Evolutionary conservation across 75 land plant genomes (phyloP).

Genomic region (Selaginella tamariscina): DNA sequence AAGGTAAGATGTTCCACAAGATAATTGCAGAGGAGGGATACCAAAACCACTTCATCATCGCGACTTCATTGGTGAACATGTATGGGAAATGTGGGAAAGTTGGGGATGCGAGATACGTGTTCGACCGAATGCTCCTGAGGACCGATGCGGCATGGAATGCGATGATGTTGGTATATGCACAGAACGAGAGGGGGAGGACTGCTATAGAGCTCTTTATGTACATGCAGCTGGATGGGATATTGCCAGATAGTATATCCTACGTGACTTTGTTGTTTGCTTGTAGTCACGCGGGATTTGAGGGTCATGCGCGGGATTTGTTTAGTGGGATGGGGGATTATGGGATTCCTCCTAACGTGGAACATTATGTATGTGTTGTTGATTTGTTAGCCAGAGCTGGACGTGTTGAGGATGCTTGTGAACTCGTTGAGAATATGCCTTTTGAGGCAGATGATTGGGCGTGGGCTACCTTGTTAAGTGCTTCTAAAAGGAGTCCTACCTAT

Average conservation of each 20-base stretch:
- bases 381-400: conserved; percentile 34
- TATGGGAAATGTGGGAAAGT: conserved; percentile 5
- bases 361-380: conserved; percentile 45
- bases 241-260: conserved; percentile 27
- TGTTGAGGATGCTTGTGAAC: conserved; percentile 28
- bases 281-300: background rate
- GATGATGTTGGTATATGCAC: background rate
- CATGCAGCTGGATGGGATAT: conserved; percentile 1
- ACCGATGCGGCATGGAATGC: conserved; percentile 1
- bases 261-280: conserved; percentile 17
- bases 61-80: conserved; percentile 5
- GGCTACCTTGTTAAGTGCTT: conserved; percentile 34
- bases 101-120: background rate
- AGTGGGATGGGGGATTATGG: conserved; percentile 22
- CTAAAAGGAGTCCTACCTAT: too few relatives aligned
- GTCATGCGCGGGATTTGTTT: conserved; percentile 18
- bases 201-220: background rate
- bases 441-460: conserved; percentile 33
- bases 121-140: background rate
- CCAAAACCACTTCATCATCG: background rate
- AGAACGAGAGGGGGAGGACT: background rate
- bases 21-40: background rate
- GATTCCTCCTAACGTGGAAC: conserved; percentile 29
- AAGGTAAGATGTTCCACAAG: background rate
- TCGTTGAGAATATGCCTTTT: conserved; percentile 34